Base-by-base conservation (phyloP, 768 basidiomycete genomes). In the Hemileccinum impolitum region DNA sequence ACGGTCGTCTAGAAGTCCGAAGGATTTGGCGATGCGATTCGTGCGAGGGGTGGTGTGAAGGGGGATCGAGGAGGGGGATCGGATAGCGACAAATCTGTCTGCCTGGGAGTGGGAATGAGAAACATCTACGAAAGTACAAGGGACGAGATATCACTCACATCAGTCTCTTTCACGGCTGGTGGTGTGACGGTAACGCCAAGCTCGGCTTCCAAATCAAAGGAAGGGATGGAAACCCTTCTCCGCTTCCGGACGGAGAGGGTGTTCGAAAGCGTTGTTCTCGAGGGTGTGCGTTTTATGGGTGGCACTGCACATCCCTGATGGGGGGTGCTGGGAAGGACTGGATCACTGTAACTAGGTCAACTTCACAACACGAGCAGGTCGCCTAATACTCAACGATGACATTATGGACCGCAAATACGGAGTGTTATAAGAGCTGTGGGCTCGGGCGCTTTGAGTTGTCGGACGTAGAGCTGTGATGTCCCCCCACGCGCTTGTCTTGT, bases 41-140 rank as follows among this genome's bases (percentile, higher is more conserved):
- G 84, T 82, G 15, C 84, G 79, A 12, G 84, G 84, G 2, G 83
- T 85, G 31, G 70, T 75, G 47, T 80, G 76, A 39, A 86, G 75
- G 4, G 84, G 83, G 8, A 82, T 58, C 10, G 72, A 63, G 7
- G 64, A 64, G 38, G 78, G 75, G 6, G 79, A 77, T 14, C 80
- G 75, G 6, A 70, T 67, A 2, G 84, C 68, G 32, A 85, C 74
- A 60, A 85, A 86, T 39, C 84, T 74, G 55, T 85, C 83, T 35
- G 77, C 72, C 83, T 85, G 43, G 3, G 28, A 47, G 36, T 18
- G 7, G 46, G 39, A 26, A 32, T 48, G 18, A 49, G 9, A 35
- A 45, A 49, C 9, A 34, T 41, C 39, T 41, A 38, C 41, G 17
- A 38, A 43, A 31, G 41, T 23, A 17, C 23, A 39, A 23, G 17